phyloP scores from a whole-genome alignment of 768 basidiomycete genomes.

The Tylopilus sp. region DNA sequence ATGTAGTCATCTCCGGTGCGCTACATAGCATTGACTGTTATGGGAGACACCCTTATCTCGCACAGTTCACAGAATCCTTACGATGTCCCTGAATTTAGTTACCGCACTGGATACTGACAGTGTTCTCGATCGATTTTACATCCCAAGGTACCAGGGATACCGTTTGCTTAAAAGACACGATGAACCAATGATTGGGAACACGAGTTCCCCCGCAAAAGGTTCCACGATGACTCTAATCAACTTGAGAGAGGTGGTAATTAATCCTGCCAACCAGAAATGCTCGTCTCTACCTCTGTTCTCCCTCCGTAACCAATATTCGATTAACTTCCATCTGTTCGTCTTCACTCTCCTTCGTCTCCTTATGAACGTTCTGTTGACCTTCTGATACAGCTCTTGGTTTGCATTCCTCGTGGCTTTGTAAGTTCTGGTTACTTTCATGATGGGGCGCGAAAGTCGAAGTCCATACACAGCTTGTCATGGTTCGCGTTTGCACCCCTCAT shows the following conservation, averaged over 20 bases:
- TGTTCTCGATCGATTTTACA: neutral
- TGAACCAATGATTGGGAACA: neutral
- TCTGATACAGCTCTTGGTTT: neutral
- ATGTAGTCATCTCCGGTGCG: neutral
- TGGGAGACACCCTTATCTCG: slow-evolving; percentile 32
- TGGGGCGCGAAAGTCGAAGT: neutral
- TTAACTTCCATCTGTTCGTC: slow-evolving; percentile 8
- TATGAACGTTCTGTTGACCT: neutral
- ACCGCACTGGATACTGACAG: no score
- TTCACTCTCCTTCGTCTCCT: neutral
- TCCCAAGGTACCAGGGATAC: neutral
- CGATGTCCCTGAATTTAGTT: neutral
- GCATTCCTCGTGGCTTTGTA: slow-evolving; percentile 7
- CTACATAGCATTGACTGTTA: neutral
- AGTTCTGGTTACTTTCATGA: neutral
- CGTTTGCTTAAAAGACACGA: neutral
- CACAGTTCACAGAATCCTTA: neutral
- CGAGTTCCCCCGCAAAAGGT: neutral
- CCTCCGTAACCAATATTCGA: slow-evolving; percentile 6
- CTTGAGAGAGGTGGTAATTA: slow-evolving; percentile 7
- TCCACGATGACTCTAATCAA: slow-evolving; percentile 10
- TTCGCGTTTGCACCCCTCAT: slow-evolving; percentile 63
- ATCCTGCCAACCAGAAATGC: slow-evolving; percentile 4
- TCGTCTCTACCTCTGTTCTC: slow-evolving; percentile 3
- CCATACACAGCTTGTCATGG: slow-evolving; percentile 37